A percentile compares a stretch with the other conserved stretches of the same genome.
phyloP scores from a whole-genome alignment of 2,329 filamentous ascomycete species.

The Macrophomina tecta region DNA sequence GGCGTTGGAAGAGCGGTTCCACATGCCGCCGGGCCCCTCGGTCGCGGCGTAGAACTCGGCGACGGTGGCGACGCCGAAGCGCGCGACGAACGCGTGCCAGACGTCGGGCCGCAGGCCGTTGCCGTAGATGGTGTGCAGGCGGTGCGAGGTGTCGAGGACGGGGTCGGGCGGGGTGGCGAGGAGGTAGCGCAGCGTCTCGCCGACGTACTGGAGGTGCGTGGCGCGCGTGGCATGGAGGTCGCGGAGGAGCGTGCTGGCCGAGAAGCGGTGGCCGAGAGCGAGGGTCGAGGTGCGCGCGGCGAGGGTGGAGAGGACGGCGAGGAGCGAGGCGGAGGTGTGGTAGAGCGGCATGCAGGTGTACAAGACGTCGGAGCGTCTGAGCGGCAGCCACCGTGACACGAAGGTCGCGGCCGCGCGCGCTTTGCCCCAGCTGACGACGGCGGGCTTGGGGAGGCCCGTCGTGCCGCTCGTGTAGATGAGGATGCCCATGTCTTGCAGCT shows the following conservation, averaged over 20 bases:
- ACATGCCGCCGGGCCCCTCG: conserved; percentile 62
- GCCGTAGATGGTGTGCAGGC: conserved; percentile 65
- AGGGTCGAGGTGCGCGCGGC: conserved; percentile 50
- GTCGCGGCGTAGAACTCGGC: conserved; percentile 80
- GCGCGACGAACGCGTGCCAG: conserved; percentile 68
- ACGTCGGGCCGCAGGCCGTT: conserved; percentile 74
- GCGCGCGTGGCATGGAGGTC: conserved; percentile 72
- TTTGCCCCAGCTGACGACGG: conserved; percentile 50
- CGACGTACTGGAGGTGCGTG: conserved; percentile 78
- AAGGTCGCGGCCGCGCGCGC: conserved; percentile 44
- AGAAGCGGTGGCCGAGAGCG: conserved; percentile 72
- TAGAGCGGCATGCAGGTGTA: conserved; percentile 81
- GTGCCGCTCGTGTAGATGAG: conserved; percentile 80
- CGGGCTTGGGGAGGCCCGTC: conserved; percentile 77
- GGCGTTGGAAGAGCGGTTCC: conserved; percentile 15
- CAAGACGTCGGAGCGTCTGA: conserved; percentile 61
- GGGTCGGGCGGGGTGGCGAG: conserved; percentile 70
- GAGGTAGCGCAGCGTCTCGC: conserved; percentile 77
- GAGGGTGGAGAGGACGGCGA: conserved; percentile 59
- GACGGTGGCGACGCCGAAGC: conserved; percentile 68
- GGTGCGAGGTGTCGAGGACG: conserved; percentile 62
- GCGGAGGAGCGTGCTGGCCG: conserved; percentile 71
- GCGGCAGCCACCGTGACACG: conserved; percentile 46
- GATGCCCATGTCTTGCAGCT: conserved; percentile 25
- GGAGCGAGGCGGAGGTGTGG: conserved; percentile 74